These are phyloP conservation scores for Dalbergia oliveri DNA, from an alignment of 306 rosid genomes.

Conservation along the genomic window DNA sequence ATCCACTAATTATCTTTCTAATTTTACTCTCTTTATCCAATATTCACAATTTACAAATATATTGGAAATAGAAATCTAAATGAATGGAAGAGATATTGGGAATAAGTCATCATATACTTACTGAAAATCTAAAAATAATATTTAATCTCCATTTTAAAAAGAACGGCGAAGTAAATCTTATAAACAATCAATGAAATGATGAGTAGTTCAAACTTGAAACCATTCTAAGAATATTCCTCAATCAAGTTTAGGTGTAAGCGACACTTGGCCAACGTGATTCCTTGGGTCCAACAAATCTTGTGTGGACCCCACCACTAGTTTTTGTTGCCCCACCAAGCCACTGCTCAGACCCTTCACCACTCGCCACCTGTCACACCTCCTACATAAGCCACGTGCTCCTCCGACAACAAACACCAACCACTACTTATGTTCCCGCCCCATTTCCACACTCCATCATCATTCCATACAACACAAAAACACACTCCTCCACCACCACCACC, in stretches of 20 bases:
- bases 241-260: not conserved
- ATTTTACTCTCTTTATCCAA: too few species aligned
- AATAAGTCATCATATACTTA: too few species aligned
- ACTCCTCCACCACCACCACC: not conserved
- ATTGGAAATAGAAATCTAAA: too few species aligned
- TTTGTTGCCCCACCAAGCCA: slow-evolving; percentile 41
- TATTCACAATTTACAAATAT: too few species aligned
- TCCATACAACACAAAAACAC: not conserved
- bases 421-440: slow-evolving; percentile 52
- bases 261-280: slow-evolving; percentile 42
- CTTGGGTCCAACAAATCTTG: slow-evolving; percentile 30
- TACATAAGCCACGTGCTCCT: slow-evolving; percentile 6
- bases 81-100: too few species aligned
- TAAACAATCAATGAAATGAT: too few species aligned
- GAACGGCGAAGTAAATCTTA: too few species aligned
- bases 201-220: too few species aligned
- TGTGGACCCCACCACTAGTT: slow-evolving; percentile 54
- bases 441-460: not conserved
- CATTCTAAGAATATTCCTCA: too few species aligned
- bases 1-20: too few species aligned
- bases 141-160: too few species aligned
- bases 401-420: slow-evolving; percentile 14
- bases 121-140: too few species aligned
- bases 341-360: not conserved
- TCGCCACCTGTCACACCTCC: slow-evolving; percentile 23